These are phyloP conservation scores for Thalassiosira hispida DNA, from an alignment of 352 stramenopile species.

Conservation along the genomic window DNA sequence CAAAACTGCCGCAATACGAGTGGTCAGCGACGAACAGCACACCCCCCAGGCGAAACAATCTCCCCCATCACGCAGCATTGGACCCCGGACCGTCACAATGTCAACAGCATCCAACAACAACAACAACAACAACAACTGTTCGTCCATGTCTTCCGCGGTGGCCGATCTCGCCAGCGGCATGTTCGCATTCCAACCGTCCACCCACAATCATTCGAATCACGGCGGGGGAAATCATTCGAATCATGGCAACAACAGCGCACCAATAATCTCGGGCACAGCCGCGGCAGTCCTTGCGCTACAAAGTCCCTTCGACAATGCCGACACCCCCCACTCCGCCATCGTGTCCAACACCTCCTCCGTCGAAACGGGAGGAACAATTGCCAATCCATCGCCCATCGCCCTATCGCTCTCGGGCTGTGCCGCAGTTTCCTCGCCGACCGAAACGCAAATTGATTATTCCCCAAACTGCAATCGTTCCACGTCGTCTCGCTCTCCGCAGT, in stretches of 20 bases:
- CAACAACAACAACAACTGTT: background rate
- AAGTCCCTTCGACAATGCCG: conserved; percentile 8
- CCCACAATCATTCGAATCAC: background rate
- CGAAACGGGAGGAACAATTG: background rate
- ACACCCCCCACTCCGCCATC: background rate
- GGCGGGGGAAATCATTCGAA: background rate
- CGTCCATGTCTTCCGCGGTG: conserved; percentile 36
- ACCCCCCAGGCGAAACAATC: background rate
- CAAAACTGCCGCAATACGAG: background rate
- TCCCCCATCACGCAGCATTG: background rate
- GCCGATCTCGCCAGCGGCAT: conserved; percentile 35
- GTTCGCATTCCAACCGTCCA: conserved; percentile 15
- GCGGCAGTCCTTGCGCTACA: conserved; percentile 40
- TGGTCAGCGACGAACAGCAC: background rate
- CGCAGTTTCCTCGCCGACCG: no score
- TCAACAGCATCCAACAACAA: background rate
- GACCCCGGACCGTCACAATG: background rate
- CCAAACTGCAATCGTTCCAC: no score
- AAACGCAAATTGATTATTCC: no score
- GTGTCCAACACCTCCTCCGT: conserved; percentile 2
- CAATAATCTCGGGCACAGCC: conserved; percentile 52
- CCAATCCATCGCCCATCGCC: background rate
- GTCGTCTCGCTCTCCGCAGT: background rate
- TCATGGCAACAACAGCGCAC: conserved; percentile 15
- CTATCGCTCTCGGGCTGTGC: no score